These are phyloP conservation scores for Cucurbita maxima DNA, from an alignment of 306 rosid genomes.

Conservation along the genomic window DNA sequence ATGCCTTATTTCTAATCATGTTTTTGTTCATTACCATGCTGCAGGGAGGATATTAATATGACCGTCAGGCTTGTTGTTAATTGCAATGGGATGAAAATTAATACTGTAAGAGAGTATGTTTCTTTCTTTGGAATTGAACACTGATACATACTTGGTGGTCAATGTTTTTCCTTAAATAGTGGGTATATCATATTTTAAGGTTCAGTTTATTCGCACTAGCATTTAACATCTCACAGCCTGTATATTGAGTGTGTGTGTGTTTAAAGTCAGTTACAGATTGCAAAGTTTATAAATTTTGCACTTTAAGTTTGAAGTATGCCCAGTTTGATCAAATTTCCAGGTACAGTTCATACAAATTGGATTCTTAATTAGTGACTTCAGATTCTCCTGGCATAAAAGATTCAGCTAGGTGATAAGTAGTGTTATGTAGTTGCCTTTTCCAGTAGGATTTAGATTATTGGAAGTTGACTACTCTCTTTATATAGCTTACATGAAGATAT, in stretches of 20 bases:
- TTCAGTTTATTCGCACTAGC: background rate
- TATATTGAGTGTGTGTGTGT: background rate
- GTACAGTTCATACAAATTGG: background rate
- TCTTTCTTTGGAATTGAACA: background rate
- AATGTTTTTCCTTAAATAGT: background rate
- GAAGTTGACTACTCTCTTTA: background rate
- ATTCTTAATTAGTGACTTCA: background rate
- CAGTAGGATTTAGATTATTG: background rate
- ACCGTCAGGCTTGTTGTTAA: slow-evolving; percentile 31
- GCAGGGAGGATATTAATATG: slow-evolving; percentile 60
- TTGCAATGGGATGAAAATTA: slow-evolving; percentile 8
- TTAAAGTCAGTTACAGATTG: background rate
- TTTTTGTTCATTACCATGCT: slow-evolving; percentile 2
- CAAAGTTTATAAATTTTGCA: background rate
- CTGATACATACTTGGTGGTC: background rate
- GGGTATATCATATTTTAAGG: background rate
- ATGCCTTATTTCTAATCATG: background rate
- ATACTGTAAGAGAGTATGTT: slow-evolving; percentile 10
- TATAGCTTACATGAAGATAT: background rate
- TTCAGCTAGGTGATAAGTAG: background rate
- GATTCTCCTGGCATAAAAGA: background rate
- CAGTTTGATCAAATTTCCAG: background rate
- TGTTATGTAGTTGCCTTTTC: background rate
- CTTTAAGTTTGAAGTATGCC: background rate
- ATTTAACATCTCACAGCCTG: background rate